Conservation (phyloP, 768 basidiomycete genomes). For the Tubosaeta brunneosetosa region DNA sequence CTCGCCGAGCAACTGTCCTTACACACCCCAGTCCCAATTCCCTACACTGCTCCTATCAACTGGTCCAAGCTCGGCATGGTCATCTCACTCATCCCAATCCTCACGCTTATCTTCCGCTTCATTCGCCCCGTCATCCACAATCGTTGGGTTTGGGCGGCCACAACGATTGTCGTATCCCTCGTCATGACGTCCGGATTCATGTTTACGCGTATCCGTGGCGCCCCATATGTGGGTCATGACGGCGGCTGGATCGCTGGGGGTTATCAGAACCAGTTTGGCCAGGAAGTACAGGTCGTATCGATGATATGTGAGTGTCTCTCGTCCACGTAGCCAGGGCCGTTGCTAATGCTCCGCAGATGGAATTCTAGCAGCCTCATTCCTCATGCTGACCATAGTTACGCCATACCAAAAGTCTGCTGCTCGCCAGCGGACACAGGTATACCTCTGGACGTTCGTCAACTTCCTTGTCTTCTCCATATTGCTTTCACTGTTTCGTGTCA, state of each 20-base stretch:
- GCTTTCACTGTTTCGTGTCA: constrained; percentile 81
- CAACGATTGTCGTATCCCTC: constrained; percentile 57
- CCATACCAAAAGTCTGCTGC: constrained; percentile 69
- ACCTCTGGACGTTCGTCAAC: constrained; percentile 81
- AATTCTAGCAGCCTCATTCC: constrained; percentile 67
- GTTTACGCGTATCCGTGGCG: constrained; percentile 89
- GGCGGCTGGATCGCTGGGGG: constrained; percentile 84
- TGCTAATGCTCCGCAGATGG: constrained; percentile 57
- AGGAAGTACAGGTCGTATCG: constrained; percentile 86
- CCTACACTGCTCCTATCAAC: constrained; percentile 76
- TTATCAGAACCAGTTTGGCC: constrained; percentile 86
- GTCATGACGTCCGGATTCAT: constrained; percentile 93
- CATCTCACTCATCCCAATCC: constrained; percentile 41
- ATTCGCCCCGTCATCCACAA: constrained; percentile 60
- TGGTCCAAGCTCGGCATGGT: constrained; percentile 55
- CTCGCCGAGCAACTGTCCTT: constrained; percentile 71
- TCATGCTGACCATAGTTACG: constrained; percentile 75
- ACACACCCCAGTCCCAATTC: constrained; percentile 75
- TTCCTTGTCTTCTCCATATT: constrained; percentile 85
- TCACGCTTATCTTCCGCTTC: constrained; percentile 52
- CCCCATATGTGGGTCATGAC: constrained; percentile 60
- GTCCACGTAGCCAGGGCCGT: background rate
- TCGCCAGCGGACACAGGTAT: constrained; percentile 82
- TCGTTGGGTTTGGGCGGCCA: constrained; percentile 77
- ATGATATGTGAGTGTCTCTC: constrained; percentile 66